Evolutionary conservation across 768 basidiomycete genomes (phyloP), one percentile per base, ranked within the genome.

Genomic region (Daedalea quercina): DNA sequence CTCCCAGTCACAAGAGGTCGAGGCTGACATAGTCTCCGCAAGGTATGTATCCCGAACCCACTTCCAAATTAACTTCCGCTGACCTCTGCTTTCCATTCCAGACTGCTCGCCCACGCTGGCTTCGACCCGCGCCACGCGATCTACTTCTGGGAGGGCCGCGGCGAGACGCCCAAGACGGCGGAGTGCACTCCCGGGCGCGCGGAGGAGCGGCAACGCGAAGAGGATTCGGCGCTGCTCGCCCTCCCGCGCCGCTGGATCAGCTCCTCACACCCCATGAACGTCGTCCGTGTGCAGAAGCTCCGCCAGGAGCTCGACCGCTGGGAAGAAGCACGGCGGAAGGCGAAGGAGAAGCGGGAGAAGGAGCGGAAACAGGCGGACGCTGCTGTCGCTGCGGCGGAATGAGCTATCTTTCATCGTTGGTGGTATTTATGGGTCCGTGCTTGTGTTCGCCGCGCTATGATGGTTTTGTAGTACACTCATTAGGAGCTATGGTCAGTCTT

Each of bases 71-170:
- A 31, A 31, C 28, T 31, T 4, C 37, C n/a, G n/a, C n/a, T n/a
- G n/a, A n/a, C n/a, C n/a, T n/a, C n/a, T n/a, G n/a, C n/a, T n/a
- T n/a, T n/a, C n/a, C n/a, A n/a, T 17, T 15, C 15, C 52, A 94
- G 94, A 55, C 73, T 99, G n/a, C 81, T 99, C 31, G 92, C 94
- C 0, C 80, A 92, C 64, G 87, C 94, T 0, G 91, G 93, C 6
- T 97, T 88, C 63, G 91, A 96, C 69, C 89, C 94, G 2, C 80
- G 85, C 31, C 73, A 75, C 44, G 90, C 95, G 8, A 76, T 94
- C 42, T 72, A 70, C 15, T 95, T 96, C 66, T 97, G 94, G 90
- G 83, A 91, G 63, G 67, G 71, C 41, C 75, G 83, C 44, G 67
- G 73, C 20, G 70, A 73, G 20, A 51, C 53, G 12, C 59, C 68